Base-by-base conservation (phyloP, 768 basidiomycete genomes). In the Mycena epipterygia region DNA sequence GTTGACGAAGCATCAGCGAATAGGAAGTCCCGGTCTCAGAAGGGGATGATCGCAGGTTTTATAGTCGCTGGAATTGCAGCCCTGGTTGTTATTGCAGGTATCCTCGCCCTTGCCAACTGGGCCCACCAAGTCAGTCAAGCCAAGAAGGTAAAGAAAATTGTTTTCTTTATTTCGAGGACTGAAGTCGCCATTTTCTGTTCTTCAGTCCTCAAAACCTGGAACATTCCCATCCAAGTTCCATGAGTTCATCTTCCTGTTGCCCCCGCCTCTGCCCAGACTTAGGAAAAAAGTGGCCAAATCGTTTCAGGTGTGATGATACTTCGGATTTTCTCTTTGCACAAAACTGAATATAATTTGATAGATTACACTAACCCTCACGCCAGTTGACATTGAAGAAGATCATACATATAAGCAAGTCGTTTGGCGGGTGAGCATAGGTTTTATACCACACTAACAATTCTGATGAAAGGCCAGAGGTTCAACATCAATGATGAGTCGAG, bases 281-380 rank as follows among this genome's bases (percentile, higher is more conserved):
- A 13, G 14, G 56, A 41, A 19, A 39, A 37, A 41, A 25, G 17
- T 41, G 12, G 3, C n/a, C 25, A 42, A 14, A n/a, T 44, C 44
- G 42, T 29, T 21, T 14, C 58, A 60, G 42, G 58, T 60, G 29
- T 44, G 58, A 23, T 32, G 44, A 32, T 33, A 46, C 42, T 32
- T 48, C 30, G 16, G 42, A 46, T 32, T 30, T n/a, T 30, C 12
- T 19, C 39, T 29, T 27, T 29, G 19, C 25, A 23, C 29, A 4
- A 25, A 14, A 32, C 29, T 60, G 30, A 46, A 48, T n/a, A 13
- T 14, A 0, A 60, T 14, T 60, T 14, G 4, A 30, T 30, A 60
- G 58, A 60, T 60, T 23, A 33, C 44, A 9, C 58, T 46, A 2
- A 60, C 58, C 21, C 58, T 60, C 58, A 33, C 42, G n/a, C 58